These are phyloP conservation scores for Pythium plurisporium DNA, from an alignment of 352 stramenopile genomes.

Conservation along the genomic window DNA sequence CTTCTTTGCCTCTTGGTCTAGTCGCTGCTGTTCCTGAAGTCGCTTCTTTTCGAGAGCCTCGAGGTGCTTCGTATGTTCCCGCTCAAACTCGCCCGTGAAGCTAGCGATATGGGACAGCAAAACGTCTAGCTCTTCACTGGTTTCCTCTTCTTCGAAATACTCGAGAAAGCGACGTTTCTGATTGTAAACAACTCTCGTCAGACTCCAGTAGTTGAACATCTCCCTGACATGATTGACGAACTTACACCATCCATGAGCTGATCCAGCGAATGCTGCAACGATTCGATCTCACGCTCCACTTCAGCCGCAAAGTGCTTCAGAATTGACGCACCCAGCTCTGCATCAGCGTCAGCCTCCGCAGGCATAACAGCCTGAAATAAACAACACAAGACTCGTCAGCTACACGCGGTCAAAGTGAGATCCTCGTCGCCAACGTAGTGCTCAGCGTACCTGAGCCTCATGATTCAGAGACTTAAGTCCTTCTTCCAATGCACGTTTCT, in stretches of 20 bases:
- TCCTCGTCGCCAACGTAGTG: no score
- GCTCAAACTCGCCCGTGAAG: slow-evolving; percentile 69
- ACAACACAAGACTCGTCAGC: neutral
- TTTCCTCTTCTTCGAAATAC: slow-evolving; percentile 84
- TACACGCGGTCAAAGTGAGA: no score
- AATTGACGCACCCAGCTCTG: slow-evolving; percentile 40
- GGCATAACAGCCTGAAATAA: slow-evolving; percentile 19
- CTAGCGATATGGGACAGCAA: slow-evolving; percentile 68
- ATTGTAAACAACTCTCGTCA: neutral
- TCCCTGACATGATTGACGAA: no score
- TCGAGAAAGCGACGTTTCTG: slow-evolving; percentile 76
- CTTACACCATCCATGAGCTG: slow-evolving; percentile 52
- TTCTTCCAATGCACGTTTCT: slow-evolving; percentile 70
- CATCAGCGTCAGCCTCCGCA: slow-evolving; percentile 15
- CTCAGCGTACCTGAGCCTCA: slow-evolving; percentile 40
- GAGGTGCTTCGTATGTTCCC: slow-evolving; percentile 66
- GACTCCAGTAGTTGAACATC: no score
- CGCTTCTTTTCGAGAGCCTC: slow-evolving; percentile 31
- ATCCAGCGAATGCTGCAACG: slow-evolving; percentile 43
- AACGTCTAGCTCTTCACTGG: slow-evolving; percentile 70
- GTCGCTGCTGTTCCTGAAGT: slow-evolving; percentile 21
- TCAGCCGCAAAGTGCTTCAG: slow-evolving; percentile 57
- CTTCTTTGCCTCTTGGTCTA: slow-evolving; percentile 17
- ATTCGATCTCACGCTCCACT: slow-evolving; percentile 52
- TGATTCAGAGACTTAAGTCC: slow-evolving; percentile 48